These are phyloP conservation scores for Paspalum notatum DNA, from an alignment of 176 grass and related monocot species.

Conservation along the genomic window DNA sequence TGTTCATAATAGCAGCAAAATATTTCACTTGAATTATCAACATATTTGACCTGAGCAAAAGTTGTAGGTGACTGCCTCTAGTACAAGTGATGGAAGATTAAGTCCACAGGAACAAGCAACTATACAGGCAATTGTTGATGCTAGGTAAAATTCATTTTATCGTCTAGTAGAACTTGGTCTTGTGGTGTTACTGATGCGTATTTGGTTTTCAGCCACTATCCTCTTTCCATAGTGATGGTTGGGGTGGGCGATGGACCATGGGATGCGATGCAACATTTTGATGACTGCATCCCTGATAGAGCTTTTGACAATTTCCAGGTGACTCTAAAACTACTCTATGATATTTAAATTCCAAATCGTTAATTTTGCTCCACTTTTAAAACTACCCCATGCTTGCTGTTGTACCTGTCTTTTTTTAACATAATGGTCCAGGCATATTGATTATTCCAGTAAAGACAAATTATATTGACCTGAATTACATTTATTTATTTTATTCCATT, in stretches of 20 bases:
- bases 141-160: slow-evolving; percentile 67
- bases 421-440: background rate
- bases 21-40: slow-evolving; percentile 22
- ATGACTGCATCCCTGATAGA: slow-evolving; percentile 91
- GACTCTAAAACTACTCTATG: slow-evolving; percentile 27
- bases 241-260: slow-evolving; percentile 97
- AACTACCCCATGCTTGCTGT: background rate
- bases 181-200: slow-evolving; percentile 40
- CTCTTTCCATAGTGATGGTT: slow-evolving; percentile 98
- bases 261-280: slow-evolving; percentile 91
- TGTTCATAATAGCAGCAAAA: slow-evolving; percentile 33
- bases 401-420: slow-evolving; percentile 7
- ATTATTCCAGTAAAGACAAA: slow-evolving; percentile 3
- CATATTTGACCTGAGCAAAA: slow-evolving; percentile 44
- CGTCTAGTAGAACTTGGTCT: slow-evolving; percentile 14
- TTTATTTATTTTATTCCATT: background rate
- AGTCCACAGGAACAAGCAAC: slow-evolving; percentile 86
- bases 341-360: background rate
- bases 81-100: slow-evolving; percentile 56
- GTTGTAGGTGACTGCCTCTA: slow-evolving; percentile 60
- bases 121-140: slow-evolving; percentile 84
- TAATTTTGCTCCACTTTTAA: background rate
- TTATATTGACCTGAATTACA: background rate
- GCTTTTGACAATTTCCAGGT: slow-evolving; percentile 99
- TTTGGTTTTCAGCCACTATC: slow-evolving; percentile 73